Conservation (phyloP, 208 protist species). For the Trypanosoma theileri region DNA sequence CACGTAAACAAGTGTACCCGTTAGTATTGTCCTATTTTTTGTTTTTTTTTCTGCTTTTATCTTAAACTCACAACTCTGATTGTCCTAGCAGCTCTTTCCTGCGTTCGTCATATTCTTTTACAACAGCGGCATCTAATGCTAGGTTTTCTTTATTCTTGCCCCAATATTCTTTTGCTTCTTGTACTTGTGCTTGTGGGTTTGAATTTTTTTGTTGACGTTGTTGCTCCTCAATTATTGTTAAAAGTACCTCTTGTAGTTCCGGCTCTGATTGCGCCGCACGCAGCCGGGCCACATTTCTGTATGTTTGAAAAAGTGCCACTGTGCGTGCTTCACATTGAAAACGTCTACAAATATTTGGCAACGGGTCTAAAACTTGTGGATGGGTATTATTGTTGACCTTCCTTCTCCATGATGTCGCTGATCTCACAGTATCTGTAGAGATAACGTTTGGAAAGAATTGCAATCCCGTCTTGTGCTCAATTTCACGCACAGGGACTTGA, state of each 20-base stretch:
- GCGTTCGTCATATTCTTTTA: too few species aligned
- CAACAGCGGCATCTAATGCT: too few species aligned
- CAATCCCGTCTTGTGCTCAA: slow-evolving; percentile 71
- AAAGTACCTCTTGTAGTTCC: slow-evolving; percentile 50
- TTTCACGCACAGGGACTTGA: slow-evolving; percentile 51
- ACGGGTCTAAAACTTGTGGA: slow-evolving; percentile 1
- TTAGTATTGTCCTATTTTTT: too few species aligned
- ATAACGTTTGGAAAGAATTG: slow-evolving; percentile 67
- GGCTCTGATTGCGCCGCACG: slow-evolving; percentile 52
- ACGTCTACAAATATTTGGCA: slow-evolving; percentile 57
- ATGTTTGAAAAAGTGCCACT: slow-evolving; percentile 46
- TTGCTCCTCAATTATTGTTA: slow-evolving; percentile 27
- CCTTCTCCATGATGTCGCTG: neutral
- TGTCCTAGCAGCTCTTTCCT: too few species aligned
- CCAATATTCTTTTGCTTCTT: too few species aligned
- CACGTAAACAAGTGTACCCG: too few species aligned
- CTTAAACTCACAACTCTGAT: too few species aligned
- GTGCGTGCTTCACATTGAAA: slow-evolving; percentile 50
- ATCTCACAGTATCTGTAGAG: neutral
- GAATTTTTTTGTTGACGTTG: too few species aligned
- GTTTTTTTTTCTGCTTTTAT: too few species aligned
- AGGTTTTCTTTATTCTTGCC: too few species aligned
- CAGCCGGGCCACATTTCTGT: slow-evolving; percentile 61
- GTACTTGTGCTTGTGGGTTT: too few species aligned
- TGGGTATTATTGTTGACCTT: neutral